Conservation (phyloP, 2,329 filamentous ascomycete genomes). For the Juglanconis oblonga region DNA sequence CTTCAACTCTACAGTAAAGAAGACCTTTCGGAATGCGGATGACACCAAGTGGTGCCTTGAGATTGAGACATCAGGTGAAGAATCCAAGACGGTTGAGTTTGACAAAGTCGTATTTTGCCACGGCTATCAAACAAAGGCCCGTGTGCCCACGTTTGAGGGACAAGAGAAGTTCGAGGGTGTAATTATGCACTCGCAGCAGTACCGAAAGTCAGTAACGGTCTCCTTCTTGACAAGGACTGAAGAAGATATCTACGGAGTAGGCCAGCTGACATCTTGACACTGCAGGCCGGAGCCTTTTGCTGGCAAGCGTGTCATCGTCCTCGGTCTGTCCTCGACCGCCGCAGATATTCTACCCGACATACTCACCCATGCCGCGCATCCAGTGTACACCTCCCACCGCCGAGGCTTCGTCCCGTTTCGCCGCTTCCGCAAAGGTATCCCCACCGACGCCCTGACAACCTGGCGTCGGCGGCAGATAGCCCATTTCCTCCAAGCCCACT, state of each 20-base stretch:
- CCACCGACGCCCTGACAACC: constrained; percentile 21
- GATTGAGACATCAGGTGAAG: constrained; percentile 20
- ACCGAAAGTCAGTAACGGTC: constrained; percentile 3
- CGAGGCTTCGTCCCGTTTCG: constrained; percentile 16
- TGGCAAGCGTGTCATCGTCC: constrained; percentile 17
- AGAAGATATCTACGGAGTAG: neutral
- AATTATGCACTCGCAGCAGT: constrained; percentile 17
- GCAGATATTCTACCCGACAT: constrained; percentile 19
- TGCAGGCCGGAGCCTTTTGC: constrained; percentile 15
- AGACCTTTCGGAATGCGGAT: constrained; percentile 21
- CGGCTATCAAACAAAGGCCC: constrained; percentile 13
- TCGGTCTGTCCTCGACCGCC: constrained; percentile 19
- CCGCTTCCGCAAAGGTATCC: constrained; percentile 10
- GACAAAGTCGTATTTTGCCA: constrained; percentile 20
- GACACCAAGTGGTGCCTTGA: constrained; percentile 27
- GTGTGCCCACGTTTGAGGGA: constrained; percentile 15
- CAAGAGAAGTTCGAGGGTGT: constrained; percentile 15
- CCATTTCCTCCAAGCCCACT: constrained; percentile 8
- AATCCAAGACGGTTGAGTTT: constrained; percentile 20
- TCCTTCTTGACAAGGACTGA: neutral
- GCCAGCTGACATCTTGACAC: neutral
- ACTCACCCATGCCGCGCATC: constrained; percentile 11
- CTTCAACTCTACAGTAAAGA: constrained; percentile 23
- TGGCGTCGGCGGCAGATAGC: constrained; percentile 24
- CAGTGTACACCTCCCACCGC: constrained; percentile 19